phyloP scores from a whole-genome alignment of 2,329 filamentous ascomycete species.

The Monilinia laxa region DNA sequence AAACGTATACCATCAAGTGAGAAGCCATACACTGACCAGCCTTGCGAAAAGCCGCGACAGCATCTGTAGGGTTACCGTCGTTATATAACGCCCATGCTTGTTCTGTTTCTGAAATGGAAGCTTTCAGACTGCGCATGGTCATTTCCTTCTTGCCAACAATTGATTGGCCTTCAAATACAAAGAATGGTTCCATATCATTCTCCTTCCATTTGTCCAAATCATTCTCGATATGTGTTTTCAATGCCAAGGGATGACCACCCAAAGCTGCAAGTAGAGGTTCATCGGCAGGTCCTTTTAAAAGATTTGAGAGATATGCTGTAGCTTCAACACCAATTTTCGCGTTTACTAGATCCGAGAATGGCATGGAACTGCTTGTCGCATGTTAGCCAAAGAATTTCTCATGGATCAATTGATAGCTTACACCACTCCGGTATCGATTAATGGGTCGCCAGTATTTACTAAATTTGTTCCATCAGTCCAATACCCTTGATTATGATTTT shows the following conservation, averaged over 20 bases:
- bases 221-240: constrained; percentile 71
- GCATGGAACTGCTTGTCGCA: constrained; percentile 41
- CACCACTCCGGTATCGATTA: constrained; percentile 10
- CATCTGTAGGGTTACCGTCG: constrained; percentile 72
- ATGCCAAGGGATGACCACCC: constrained; percentile 79
- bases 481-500: background rate
- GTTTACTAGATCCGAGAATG: constrained; percentile 70
- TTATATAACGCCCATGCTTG: constrained; percentile 88
- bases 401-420: background rate
- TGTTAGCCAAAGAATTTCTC: constrained; percentile 3
- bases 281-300: constrained; percentile 69
- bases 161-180: constrained; percentile 88
- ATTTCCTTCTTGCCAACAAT: constrained; percentile 73
- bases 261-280: constrained; percentile 89
- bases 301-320: constrained; percentile 78
- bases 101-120: constrained; percentile 69
- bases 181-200: constrained; percentile 72
- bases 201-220: constrained; percentile 73
- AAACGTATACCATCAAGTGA: background rate
- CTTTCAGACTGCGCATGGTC: constrained; percentile 60
- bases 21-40: constrained; percentile 56
- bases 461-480: background rate
- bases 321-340: constrained; percentile 83
- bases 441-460: constrained; percentile 21
- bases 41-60: constrained; percentile 83